Percentiles rank a stretch among this genome's conserved stretches.
Evolutionary conservation across 192 early-diverging fungal genomes (phyloP).

Genomic region (Coemansia sp.): DNA sequence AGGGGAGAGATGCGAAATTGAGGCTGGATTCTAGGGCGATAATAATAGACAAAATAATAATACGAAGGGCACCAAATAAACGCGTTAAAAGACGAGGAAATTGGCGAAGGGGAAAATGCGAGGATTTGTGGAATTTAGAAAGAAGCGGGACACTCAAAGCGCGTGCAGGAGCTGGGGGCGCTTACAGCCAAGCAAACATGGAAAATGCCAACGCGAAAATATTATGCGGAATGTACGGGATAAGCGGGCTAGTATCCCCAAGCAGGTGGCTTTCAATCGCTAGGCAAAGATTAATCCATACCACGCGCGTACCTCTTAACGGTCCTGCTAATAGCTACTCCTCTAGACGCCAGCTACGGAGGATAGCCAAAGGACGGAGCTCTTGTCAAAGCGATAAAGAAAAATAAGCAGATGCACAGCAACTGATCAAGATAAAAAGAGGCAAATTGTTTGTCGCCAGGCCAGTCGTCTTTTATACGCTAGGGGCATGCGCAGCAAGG

Average conservation of each 20-base stretch:
- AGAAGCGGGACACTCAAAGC: neutral
- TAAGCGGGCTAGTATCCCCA: neutral
- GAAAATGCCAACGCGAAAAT: neutral
- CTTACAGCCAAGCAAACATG: neutral
- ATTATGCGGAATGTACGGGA: neutral
- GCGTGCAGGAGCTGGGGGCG: neutral
- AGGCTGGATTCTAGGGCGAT: neutral
- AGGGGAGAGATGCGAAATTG: no score
- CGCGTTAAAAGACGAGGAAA: neutral
- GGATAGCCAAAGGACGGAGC: neutral
- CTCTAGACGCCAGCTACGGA: neutral
- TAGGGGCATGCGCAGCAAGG: neutral
- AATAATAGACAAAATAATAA: neutral
- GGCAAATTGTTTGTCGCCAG: neutral
- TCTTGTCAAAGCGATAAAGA: neutral
- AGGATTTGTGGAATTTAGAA: neutral
- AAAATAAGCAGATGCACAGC: neutral
- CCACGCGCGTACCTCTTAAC: neutral
- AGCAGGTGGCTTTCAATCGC: neutral
- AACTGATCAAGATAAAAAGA: neutral
- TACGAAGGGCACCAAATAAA: neutral
- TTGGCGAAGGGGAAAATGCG: neutral
- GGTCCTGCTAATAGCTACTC: neutral
- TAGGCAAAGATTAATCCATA: neutral
- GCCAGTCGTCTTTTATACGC: conserved; percentile 2